Conservation (phyloP, 2,329 filamentous ascomycete genomes). For the Blastomyces percursus region DNA sequence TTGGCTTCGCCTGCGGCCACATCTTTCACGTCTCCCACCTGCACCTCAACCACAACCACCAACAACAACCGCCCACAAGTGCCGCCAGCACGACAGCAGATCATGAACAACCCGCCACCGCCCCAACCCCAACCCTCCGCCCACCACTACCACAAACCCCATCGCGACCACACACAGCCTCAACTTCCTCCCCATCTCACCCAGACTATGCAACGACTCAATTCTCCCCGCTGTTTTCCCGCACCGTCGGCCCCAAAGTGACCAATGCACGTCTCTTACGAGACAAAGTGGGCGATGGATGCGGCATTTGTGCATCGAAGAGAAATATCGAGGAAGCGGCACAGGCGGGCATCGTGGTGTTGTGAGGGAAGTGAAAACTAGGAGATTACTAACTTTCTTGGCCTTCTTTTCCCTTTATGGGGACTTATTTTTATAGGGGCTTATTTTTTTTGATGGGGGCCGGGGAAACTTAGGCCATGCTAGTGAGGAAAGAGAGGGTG, state of each 20-base stretch:
- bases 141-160: background rate
- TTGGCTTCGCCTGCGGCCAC: constrained; percentile 59
- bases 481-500: background rate
- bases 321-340: constrained; percentile 22
- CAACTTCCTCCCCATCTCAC: background rate
- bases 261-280: constrained; percentile 70
- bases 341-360: background rate
- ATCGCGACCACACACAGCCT: constrained; percentile 2
- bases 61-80: constrained; percentile 14
- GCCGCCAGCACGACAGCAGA: constrained; percentile 13
- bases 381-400: background rate
- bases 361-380: background rate
- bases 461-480: background rate
- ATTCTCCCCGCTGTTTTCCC: constrained; percentile 19
- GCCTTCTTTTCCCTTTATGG: background rate
- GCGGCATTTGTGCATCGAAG: constrained; percentile 29
- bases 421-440: background rate
- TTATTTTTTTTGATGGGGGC: background rate
- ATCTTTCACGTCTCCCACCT: constrained; percentile 55
- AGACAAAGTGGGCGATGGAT: constrained; percentile 48
- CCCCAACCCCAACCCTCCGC: background rate
- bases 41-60: constrained; percentile 28
- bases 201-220: background rate
- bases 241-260: constrained; percentile 72
- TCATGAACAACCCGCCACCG: constrained; percentile 8